A percentile compares a stretch with the other conserved stretches of the same genome.
Evolutionary conservation across 164 flowering plant genomes (phyloP).

Genomic region (Sedum album): DNA sequence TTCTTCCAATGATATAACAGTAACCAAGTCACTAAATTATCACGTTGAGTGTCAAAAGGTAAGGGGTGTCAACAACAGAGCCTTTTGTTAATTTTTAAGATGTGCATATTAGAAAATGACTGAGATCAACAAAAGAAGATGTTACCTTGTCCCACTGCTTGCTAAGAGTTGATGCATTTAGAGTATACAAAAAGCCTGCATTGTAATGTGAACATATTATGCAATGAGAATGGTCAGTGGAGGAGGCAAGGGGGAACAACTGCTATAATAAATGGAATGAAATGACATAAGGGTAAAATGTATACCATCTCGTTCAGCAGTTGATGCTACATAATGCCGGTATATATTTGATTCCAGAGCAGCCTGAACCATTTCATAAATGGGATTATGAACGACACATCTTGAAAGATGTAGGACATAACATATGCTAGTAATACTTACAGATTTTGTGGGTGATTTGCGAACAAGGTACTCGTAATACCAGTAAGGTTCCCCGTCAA

Average conservation of each 20-base stretch:
- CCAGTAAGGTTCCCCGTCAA: slow-evolving; percentile 90
- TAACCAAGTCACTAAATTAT: neutral
- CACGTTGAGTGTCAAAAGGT: neutral
- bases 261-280: neutral
- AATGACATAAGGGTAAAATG: neutral
- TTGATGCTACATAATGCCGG: slow-evolving; percentile 72
- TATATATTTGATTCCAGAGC: slow-evolving; percentile 51
- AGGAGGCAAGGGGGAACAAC: too few species aligned
- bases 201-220: neutral
- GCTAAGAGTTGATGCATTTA: slow-evolving; percentile 83
- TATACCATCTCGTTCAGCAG: slow-evolving; percentile 91
- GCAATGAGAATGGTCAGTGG: neutral
- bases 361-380: slow-evolving; percentile 38
- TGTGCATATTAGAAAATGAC: too few species aligned
- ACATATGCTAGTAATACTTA: slow-evolving; percentile 22
- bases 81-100: neutral
- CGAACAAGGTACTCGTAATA: slow-evolving; percentile 83
- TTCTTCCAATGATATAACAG: neutral
- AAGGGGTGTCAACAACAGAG: neutral
- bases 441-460: slow-evolving; percentile 80
- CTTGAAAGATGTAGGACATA: neutral
- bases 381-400: slow-evolving; percentile 3
- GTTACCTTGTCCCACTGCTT: slow-evolving; percentile 69
- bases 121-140: slow-evolving; percentile 6
- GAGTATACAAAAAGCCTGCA: slow-evolving; percentile 79